Percentiles rank a stretch among this genome's conserved stretches.
These are phyloP conservation scores for Saccharomyces pastorianus DNA, from an alignment of 1,139 yeast genomes.

Conservation along the genomic window DNA sequence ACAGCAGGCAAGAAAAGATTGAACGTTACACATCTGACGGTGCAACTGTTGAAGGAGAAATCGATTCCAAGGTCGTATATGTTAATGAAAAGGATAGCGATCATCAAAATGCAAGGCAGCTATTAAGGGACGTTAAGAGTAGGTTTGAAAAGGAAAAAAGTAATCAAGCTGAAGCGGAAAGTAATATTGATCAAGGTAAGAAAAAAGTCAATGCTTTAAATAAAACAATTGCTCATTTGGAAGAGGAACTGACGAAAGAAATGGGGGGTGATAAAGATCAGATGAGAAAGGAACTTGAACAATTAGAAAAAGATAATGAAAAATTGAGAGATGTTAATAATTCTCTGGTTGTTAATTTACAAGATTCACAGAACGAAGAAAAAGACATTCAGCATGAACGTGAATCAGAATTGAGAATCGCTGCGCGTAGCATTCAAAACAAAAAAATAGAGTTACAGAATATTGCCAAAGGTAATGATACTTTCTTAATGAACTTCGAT, in stretches of 20 bases:
- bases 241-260: constrained; percentile 26
- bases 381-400: constrained; percentile 9
- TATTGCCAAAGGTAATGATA: constrained; percentile 16
- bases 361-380: constrained; percentile 17
- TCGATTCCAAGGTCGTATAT: constrained; percentile 23
- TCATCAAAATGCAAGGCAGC: constrained; percentile 21
- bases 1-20: constrained; percentile 19
- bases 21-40: constrained; percentile 19
- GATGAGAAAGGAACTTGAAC: constrained; percentile 14
- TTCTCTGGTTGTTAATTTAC: constrained; percentile 15
- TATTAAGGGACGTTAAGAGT: constrained; percentile 16
- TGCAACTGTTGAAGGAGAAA: constrained; percentile 13
- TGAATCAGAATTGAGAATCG: constrained; percentile 8
- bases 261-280: constrained; percentile 27
- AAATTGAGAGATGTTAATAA: constrained; percentile 8
- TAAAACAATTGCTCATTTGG: constrained; percentile 36
- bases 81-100: constrained; percentile 21
- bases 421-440: constrained; percentile 11
- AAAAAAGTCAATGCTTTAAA: constrained; percentile 33
- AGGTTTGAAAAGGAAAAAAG: constrained; percentile 20
- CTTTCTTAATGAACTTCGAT: constrained; percentile 41
- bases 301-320: constrained; percentile 13
- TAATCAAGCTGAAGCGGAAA: constrained; percentile 25
- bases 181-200: constrained; percentile 30
- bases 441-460: constrained; percentile 15